These are phyloP conservation scores for Rhamnella rubrinervis DNA, from an alignment of 331 rosid species.

Conservation along the genomic window DNA sequence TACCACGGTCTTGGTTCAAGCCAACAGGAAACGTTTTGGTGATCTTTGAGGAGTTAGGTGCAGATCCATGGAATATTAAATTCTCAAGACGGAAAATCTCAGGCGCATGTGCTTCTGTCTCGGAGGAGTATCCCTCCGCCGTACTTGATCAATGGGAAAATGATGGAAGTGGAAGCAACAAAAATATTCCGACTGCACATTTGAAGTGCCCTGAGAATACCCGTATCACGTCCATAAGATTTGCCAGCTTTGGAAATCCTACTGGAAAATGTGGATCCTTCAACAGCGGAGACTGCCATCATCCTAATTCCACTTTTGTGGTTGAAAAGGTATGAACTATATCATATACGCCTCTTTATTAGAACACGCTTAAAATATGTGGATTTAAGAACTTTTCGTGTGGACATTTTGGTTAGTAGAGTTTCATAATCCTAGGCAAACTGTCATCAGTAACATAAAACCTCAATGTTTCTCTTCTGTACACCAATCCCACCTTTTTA, in stretches of 20 bases:
- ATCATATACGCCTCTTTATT: background rate
- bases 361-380: background rate
- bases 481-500: too few relatives aligned
- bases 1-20: conserved; percentile 97
- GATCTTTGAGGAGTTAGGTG: conserved; percentile 91
- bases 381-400: background rate
- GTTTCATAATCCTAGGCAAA: too few relatives aligned
- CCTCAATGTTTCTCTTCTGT: too few relatives aligned
- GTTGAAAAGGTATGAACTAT: conserved; percentile 62
- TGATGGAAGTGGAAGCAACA: conserved; percentile 23
- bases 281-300: conserved; percentile 67
- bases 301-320: conserved; percentile 55
- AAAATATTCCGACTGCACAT: conserved; percentile 34
- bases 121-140: conserved; percentile 62
- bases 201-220: conserved; percentile 59
- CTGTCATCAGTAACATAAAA: too few relatives aligned
- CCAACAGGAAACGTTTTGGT: conserved; percentile 81
- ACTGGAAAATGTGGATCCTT: conserved; percentile 80
- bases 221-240: conserved; percentile 49
- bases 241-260: conserved; percentile 91
- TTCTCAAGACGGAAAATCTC: conserved; percentile 58
- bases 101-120: conserved; percentile 53
- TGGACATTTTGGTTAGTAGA: background rate
- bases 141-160: conserved; percentile 46
- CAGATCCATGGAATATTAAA: conserved; percentile 65